These are phyloP conservation scores for Pseudozyma tsukubaensis DNA, from an alignment of 1,284 basidiomycete genomes.

Conservation along the genomic window DNA sequence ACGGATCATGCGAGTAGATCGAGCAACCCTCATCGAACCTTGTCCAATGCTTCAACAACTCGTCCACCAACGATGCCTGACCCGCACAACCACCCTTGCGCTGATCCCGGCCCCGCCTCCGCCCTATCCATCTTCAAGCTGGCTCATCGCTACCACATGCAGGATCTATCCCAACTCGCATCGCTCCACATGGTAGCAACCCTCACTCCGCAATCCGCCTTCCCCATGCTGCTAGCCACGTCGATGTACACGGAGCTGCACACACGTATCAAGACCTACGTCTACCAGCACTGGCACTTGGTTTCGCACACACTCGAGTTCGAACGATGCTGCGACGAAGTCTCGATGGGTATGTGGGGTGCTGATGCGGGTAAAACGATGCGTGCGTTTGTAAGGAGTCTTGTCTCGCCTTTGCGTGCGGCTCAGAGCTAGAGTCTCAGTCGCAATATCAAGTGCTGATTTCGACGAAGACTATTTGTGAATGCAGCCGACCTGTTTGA, in stretches of 20 bases:
- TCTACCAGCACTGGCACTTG: slow-evolving; percentile 59
- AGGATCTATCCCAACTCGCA: slow-evolving; percentile 76
- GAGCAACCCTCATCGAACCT: slow-evolving; percentile 6
- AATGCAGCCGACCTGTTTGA: neutral
- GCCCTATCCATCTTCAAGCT: slow-evolving; percentile 83
- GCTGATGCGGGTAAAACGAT: slow-evolving; percentile 51
- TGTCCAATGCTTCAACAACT: slow-evolving; percentile 10
- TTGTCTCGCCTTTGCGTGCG: slow-evolving; percentile 34
- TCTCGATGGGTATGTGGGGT: slow-evolving; percentile 61
- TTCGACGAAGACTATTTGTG: neutral
- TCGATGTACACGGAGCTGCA: slow-evolving; percentile 60
- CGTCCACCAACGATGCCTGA: slow-evolving; percentile 69
- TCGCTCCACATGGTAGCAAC: slow-evolving; percentile 80
- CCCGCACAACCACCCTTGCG: slow-evolving; percentile 80
- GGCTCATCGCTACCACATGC: slow-evolving; percentile 81
- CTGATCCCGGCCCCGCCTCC: slow-evolving; percentile 69
- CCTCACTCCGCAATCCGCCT: slow-evolving; percentile 78
- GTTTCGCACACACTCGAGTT: slow-evolving; percentile 59
- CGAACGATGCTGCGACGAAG: slow-evolving; percentile 64
- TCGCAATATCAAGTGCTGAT: neutral
- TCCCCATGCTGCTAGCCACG: slow-evolving; percentile 76
- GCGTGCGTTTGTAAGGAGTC: slow-evolving; percentile 44
- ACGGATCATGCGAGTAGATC: slow-evolving; percentile 7
- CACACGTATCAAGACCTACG: slow-evolving; percentile 57
- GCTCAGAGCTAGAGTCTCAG: slow-evolving; percentile 2